Evolutionary conservation across 305 asterid species (phyloP), one percentile per base, ranked within the genome.

Genomic region (Solanum hybrid): DNA sequence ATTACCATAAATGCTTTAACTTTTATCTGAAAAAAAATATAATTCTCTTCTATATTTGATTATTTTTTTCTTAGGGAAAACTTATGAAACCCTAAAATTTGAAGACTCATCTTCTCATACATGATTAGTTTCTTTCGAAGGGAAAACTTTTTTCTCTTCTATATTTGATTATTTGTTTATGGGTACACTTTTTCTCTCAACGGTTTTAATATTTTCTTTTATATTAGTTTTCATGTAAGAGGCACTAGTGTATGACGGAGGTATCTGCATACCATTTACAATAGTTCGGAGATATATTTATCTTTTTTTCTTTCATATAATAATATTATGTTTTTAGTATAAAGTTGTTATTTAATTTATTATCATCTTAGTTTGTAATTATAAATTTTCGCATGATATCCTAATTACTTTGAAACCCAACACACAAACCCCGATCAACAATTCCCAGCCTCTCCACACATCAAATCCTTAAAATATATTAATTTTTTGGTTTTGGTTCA

Each of bases 391-490:
- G n/a, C 10, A 51, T 17, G 66, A 51, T 0, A 17, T 17, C 4
- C 66, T 51, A 15, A 15, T 51, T 51, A 15, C n/a, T 51, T 51
- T 51, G 8, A 15, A 6, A 51, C 8, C 56, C 56, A 51, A 51
- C 9, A 17, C 22, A 6, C 9, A 51, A 78, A 66, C 89, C 19
- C 89, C 89, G 26, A 85, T 90, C 38, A 88, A 85, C 71, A 88
- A 90, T 42, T 85, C 7, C 19, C 85, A 66, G 14, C 89, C 88
- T n/a, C 37, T 85, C 27, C 89, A 78, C 38, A 24, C 19, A 27
- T 22, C 79, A 82, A 45, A 82, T 15, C 73, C 87, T 27, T 31
- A 29, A 82, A 40, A 15, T 10, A 42, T 27, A 15, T 45, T 42
- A 31, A 2, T 0, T 27, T 45, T 84, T 82, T 17, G 19, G 17